Evolutionary conservation across 2,329 filamentous ascomycete genomes (phyloP).

Genomic region (Neurospora crassa): DNA sequence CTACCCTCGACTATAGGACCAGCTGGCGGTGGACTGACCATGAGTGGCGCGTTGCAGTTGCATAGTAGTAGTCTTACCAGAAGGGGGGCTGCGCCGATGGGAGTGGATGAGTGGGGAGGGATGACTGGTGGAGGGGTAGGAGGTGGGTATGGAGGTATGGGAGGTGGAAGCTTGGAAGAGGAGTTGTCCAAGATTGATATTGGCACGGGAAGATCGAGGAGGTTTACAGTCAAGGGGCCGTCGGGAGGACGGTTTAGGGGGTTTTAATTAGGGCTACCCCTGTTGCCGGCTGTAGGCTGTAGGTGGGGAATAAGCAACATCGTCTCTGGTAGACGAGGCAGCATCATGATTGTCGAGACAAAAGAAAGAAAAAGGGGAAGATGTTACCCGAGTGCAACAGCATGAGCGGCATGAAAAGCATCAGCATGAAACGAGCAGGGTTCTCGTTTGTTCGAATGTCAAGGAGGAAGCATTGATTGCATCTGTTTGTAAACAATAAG

Average conservation of each 20-base stretch:
- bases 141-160: not conserved
- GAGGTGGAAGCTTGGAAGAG: slow-evolving; percentile 45
- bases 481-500: not conserved
- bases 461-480: not conserved
- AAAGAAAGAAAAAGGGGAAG: not conserved
- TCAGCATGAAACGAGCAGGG: not conserved
- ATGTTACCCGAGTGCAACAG: slow-evolving; percentile 16
- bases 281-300: not conserved
- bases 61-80: slow-evolving; percentile 17
- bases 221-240: slow-evolving; percentile 15
- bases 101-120: slow-evolving; percentile 12
- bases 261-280: not conserved
- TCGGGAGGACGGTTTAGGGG: not conserved
- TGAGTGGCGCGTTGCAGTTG: slow-evolving; percentile 18
- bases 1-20: slow-evolving; percentile 11
- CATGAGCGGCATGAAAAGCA: slow-evolving; percentile 24
- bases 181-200: slow-evolving; percentile 63
- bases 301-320: not conserved
- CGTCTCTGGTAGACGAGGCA: not conserved
- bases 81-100: slow-evolving; percentile 1
- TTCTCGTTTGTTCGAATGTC: not conserved
- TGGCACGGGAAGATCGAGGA: slow-evolving; percentile 47
- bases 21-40: slow-evolving; percentile 2
- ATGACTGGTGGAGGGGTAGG: slow-evolving; percentile 22
- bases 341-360: not conserved